Conservation (phyloP, 148 eudicot species). For the Vaccinium corymbosum region DNA sequence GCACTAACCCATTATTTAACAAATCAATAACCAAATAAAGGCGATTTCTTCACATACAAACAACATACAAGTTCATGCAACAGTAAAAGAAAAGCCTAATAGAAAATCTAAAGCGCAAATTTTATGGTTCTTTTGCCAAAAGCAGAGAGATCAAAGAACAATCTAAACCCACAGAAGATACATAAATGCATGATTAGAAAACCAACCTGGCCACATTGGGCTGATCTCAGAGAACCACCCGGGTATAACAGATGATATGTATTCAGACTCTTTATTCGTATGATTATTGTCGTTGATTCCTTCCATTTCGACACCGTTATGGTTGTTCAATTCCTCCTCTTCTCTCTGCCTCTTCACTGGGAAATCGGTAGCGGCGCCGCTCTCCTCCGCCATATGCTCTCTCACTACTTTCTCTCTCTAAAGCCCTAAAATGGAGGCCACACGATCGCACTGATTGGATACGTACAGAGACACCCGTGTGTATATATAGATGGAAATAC, state of each 20-base stretch:
- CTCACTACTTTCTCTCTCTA: not conserved
- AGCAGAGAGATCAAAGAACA: not conserved
- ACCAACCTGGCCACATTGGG: constrained; percentile 98
- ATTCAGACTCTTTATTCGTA: constrained; percentile 14
- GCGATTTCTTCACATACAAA: too few species aligned
- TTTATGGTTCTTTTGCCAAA: not conserved
- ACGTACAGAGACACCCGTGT: not conserved
- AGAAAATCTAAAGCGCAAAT: not conserved
- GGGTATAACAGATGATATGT: constrained; percentile 63
- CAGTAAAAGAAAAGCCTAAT: not conserved
- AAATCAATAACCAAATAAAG: too few species aligned
- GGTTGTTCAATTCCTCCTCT: constrained; percentile 28
- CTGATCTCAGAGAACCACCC: constrained; percentile 99
- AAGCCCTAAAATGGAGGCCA: constrained; percentile 10
- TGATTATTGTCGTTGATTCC: not conserved
- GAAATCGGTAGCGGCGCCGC: constrained; percentile 32
- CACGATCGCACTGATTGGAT: constrained; percentile 9
- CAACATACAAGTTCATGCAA: not conserved
- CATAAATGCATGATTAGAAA: not conserved
- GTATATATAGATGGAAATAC: not conserved
- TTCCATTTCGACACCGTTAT: constrained; percentile 22
- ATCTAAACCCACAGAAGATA: not conserved
- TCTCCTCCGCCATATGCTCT: constrained; percentile 37
- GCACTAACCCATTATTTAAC: too few species aligned
- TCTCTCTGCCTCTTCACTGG: constrained; percentile 48